Conservation (phyloP, 2,329 filamentous ascomycete genomes). For the Monilinia fructigena region DNA sequence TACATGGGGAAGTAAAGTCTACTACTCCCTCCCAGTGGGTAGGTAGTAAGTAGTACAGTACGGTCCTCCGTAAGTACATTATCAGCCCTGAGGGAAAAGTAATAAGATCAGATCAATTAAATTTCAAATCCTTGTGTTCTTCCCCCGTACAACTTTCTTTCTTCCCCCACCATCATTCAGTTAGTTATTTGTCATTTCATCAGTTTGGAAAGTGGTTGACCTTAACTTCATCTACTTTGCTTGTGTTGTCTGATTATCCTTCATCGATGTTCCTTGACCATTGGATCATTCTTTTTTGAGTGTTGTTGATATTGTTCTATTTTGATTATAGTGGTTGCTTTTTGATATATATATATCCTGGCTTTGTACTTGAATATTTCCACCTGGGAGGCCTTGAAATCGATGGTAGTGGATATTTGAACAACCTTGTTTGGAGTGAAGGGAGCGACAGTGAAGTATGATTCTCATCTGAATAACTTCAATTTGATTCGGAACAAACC, state of each 20-base stretch:
- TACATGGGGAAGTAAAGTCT: constrained; percentile 3
- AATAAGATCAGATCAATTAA: constrained; percentile 3
- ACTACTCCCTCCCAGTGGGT: neutral
- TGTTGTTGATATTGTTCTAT: neutral
- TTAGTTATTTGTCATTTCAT: neutral
- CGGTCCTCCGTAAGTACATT: neutral
- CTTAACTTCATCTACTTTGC: neutral
- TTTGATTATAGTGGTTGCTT: neutral
- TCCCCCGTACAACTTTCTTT: constrained; percentile 5
- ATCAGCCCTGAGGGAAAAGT: constrained; percentile 11
- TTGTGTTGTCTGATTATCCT: neutral
- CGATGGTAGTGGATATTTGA: neutral
- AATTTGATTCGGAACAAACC: constrained; percentile 5
- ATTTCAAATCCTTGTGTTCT: constrained; percentile 2
- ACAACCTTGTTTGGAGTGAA: constrained; percentile 4
- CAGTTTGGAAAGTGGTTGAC: constrained; percentile 4
- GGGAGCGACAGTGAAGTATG: constrained; percentile 14
- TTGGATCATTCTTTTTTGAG: neutral
- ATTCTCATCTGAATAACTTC: constrained; percentile 10
- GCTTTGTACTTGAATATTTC: neutral
- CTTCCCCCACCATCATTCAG: neutral
- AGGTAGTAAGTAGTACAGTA: too few species aligned
- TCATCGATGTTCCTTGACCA: neutral
- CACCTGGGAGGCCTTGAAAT: neutral
- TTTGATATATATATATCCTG: neutral